Evolutionary conservation across 140 eudicot genomes (phyloP).

Genomic region (Stevia rebaudiana): DNA sequence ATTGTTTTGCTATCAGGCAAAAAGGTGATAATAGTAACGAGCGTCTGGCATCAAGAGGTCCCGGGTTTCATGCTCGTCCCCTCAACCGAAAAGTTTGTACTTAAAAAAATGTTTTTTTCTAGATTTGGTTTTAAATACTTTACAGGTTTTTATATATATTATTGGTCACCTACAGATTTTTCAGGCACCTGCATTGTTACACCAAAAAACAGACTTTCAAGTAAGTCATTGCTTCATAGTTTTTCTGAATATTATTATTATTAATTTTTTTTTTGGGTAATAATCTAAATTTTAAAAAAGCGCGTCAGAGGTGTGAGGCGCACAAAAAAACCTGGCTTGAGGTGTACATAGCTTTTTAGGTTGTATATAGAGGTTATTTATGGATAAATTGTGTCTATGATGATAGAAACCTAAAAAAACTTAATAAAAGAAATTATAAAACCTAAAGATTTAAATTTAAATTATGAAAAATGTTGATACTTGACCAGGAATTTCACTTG

Average conservation of each 20-base stretch:
- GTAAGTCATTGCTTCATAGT: slow-evolving; percentile 30
- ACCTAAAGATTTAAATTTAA: slow-evolving; percentile 3
- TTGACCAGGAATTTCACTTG: slow-evolving; percentile 75
- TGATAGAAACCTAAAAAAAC: not conserved
- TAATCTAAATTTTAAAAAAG: not conserved
- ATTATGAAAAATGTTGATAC: slow-evolving; percentile 4
- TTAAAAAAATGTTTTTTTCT: too few species aligned
- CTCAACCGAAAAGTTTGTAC: slow-evolving; percentile 75
- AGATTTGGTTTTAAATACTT: not conserved
- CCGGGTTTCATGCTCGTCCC: slow-evolving; percentile 77
- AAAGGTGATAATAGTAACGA: slow-evolving; percentile 37
- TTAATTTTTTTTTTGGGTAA: not conserved
- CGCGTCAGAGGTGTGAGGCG: not conserved
- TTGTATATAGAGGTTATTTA: not conserved
- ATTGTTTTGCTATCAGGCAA: slow-evolving; percentile 40
- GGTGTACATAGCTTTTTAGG: not conserved
- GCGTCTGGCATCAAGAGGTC: slow-evolving; percentile 36
- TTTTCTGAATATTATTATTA: too few species aligned
- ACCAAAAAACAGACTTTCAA: slow-evolving; percentile 64
- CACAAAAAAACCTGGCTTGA: not conserved
- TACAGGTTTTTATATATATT: not conserved
- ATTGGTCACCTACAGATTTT: slow-evolving; percentile 52
- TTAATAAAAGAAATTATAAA: too few species aligned
- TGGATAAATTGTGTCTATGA: not conserved
- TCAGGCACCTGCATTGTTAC: slow-evolving; percentile 54